phyloP scores from a whole-genome alignment of 768 basidiomycete genomes.

The Rickenella mellea region DNA sequence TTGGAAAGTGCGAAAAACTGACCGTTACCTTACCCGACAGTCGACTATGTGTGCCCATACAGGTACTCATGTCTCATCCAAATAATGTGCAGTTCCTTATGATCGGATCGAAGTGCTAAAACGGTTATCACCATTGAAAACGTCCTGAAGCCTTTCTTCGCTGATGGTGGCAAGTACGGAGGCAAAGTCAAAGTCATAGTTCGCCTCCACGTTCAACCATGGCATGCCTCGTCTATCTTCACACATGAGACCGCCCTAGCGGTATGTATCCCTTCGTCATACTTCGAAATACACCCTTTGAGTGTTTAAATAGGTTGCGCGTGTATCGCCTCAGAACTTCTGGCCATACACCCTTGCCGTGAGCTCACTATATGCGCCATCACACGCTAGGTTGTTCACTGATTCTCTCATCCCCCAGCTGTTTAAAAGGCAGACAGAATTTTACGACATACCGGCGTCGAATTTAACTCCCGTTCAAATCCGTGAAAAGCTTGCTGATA shows the following conservation, averaged over 20 bases:
- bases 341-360: conserved; percentile 71
- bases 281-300: not conserved
- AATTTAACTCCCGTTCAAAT: conserved; percentile 60
- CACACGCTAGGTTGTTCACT: not conserved
- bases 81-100: not conserved
- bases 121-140: conserved; percentile 47
- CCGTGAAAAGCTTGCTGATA: conserved; percentile 58
- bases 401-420: conserved; percentile 37
- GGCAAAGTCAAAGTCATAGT: conserved; percentile 71
- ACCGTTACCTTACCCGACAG: conserved; percentile 23
- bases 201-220: conserved; percentile 66
- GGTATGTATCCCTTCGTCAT: conserved; percentile 26
- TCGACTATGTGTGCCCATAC: conserved; percentile 85
- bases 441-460: conserved; percentile 67
- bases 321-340: conserved; percentile 65
- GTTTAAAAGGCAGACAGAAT: conserved; percentile 68
- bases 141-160: conserved; percentile 51
- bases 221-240: conserved; percentile 70
- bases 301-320: conserved; percentile 41
- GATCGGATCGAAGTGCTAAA: conserved; percentile 42
- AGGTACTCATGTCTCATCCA: conserved; percentile 30
- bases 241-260: conserved; percentile 79
- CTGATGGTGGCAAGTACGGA: conserved; percentile 47
- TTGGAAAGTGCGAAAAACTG: no score
- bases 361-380: conserved; percentile 9